A percentile compares a stretch with the other conserved stretches of the same genome.
These are phyloP conservation scores for Breynia disticha DNA, from an alignment of 441 rosid genomes.

Conservation along the genomic window DNA sequence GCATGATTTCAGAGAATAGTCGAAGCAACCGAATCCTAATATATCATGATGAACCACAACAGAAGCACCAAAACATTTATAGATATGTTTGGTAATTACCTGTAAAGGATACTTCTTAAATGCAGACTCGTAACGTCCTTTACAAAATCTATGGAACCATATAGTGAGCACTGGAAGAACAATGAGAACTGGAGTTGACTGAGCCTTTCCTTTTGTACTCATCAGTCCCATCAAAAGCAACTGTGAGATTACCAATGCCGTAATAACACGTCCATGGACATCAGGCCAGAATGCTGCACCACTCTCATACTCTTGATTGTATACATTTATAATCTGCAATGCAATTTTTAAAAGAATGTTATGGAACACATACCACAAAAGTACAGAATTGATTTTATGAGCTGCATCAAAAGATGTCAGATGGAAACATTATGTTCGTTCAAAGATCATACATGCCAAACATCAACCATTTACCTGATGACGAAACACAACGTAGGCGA, in stretches of 20 bases:
- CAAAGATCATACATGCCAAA: neutral
- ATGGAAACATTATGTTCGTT: neutral
- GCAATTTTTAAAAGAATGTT: neutral
- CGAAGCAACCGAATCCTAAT: too few species aligned
- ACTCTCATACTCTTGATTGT: slow-evolving; percentile 86
- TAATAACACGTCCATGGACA: slow-evolving; percentile 67
- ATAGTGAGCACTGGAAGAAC: slow-evolving; percentile 70
- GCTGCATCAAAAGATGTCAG: neutral
- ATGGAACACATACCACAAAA: neutral
- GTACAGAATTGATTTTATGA: neutral
- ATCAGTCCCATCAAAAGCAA: slow-evolving; percentile 67
- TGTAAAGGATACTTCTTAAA: slow-evolving; percentile 61
- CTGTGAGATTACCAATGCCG: slow-evolving; percentile 70
- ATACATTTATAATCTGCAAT: slow-evolving; percentile 88
- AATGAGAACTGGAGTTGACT: slow-evolving; percentile 67
- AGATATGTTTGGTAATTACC: slow-evolving; percentile 24
- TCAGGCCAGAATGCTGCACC: slow-evolving; percentile 92
- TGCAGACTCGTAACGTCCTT: slow-evolving; percentile 81
- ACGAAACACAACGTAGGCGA: slow-evolving; percentile 75
- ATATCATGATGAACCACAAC: too few species aligned
- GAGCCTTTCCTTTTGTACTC: slow-evolving; percentile 55
- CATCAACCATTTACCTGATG: slow-evolving; percentile 58
- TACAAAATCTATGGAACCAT: slow-evolving; percentile 59
- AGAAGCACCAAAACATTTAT: too few species aligned
- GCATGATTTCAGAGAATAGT: too few species aligned